These are phyloP conservation scores for Magnolia sinica DNA, from an alignment of 164 flowering plant species.

Conservation along the genomic window DNA sequence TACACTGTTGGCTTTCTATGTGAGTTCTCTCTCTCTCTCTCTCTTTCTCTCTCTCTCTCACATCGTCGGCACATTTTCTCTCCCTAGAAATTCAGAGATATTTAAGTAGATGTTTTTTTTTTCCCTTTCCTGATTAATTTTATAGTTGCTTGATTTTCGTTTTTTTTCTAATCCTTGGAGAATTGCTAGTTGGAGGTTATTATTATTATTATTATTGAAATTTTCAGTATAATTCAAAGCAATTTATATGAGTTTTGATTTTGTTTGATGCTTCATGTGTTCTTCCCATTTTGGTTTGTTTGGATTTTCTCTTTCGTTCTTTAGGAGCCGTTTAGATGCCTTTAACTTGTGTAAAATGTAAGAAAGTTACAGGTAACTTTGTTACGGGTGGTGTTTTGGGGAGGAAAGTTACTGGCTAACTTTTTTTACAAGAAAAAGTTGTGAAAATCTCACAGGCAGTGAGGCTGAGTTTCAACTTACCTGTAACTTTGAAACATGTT, in stretches of 20 bases:
- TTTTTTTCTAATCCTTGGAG: not conserved
- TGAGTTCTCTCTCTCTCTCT: not conserved
- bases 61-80: too few species aligned
- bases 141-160: not conserved
- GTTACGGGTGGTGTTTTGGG: too few species aligned
- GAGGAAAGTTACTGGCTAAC: too few species aligned
- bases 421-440: too few species aligned
- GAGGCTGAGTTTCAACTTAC: too few species aligned
- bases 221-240: not conserved
- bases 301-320: not conserved
- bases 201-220: not conserved
- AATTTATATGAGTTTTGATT: not conserved
- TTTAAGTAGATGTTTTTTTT: not conserved
- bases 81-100: too few species aligned
- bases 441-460: too few species aligned
- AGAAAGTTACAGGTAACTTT: too few species aligned
- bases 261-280: not conserved
- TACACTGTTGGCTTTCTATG: not conserved
- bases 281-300: not conserved
- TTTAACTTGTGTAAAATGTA: too few species aligned
- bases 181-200: not conserved
- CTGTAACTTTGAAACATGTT: too few species aligned
- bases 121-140: not conserved
- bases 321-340: too few species aligned
- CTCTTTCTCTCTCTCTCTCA: not conserved